These are phyloP conservation scores for Cladobotryum mycophilum DNA, from an alignment of 2,329 filamentous ascomycete genomes.

Conservation along the genomic window DNA sequence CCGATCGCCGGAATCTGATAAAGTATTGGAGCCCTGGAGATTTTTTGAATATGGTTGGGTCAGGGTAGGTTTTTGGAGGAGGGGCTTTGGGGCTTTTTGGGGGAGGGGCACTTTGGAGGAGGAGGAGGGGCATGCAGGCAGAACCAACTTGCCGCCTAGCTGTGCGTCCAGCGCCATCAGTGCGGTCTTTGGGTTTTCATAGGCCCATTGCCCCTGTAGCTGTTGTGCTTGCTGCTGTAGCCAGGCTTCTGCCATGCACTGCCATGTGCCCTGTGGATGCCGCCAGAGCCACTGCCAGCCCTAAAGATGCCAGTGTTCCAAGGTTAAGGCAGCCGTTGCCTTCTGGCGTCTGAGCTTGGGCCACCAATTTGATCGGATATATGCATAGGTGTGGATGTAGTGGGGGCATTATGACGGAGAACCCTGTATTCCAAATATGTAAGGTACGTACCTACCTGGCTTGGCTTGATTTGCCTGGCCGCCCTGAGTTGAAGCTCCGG, in stretches of 20 bases:
- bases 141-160: too few relatives aligned
- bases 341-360: background rate
- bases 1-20: slow-evolving; percentile 7
- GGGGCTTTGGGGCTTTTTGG: background rate
- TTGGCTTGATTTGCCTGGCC: background rate
- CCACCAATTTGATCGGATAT: slow-evolving; percentile 5
- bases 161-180: too few relatives aligned
- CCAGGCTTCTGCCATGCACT: background rate
- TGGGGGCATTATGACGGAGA: background rate
- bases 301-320: background rate
- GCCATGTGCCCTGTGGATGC: slow-evolving; percentile 13
- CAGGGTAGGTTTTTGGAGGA: slow-evolving; percentile 8
- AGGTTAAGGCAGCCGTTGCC: background rate
- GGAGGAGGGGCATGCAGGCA: too few relatives aligned
- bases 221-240: slow-evolving; percentile 2
- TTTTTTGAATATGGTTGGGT: slow-evolving; percentile 8
- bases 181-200: background rate
- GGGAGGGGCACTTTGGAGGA: too few relatives aligned
- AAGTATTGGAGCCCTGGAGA: background rate
- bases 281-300: slow-evolving; percentile 4
- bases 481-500: background rate
- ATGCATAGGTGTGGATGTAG: slow-evolving; percentile 4
- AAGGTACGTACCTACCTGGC: background rate
- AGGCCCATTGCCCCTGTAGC: slow-evolving; percentile 4
- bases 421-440: background rate